A percentile compares a stretch with the other conserved stretches of the same genome.
phyloP scores from a whole-genome alignment of 495 filamentous ascomycete species.

The Achaetomiella virescens region DNA sequence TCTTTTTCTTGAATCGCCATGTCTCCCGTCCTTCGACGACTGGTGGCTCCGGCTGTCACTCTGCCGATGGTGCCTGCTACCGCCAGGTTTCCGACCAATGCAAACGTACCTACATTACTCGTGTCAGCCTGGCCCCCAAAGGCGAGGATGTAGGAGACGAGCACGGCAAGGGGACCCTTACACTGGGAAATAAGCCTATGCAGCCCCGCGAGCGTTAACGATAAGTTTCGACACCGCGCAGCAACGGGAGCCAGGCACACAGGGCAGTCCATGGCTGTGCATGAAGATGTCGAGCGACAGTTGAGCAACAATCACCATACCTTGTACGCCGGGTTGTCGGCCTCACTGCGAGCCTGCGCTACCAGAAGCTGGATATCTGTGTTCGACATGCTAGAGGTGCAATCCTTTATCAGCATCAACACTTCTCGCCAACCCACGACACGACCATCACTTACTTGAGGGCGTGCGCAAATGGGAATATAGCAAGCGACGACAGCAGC shows the following conservation, averaged over 20 bases:
- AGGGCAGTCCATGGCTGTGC: no score
- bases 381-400: slow-evolving; percentile 50
- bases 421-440: neutral
- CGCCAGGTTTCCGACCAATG: slow-evolving; percentile 46
- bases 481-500: slow-evolving; percentile 54
- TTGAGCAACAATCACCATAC: slow-evolving; percentile 24
- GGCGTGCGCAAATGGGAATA: slow-evolving; percentile 54
- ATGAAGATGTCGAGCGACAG: neutral
- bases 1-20: slow-evolving; percentile 26
- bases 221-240: neutral
- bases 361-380: slow-evolving; percentile 60
- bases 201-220: neutral
- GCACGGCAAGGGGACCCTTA: slow-evolving; percentile 36
- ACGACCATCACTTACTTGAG: slow-evolving; percentile 29
- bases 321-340: slow-evolving; percentile 57
- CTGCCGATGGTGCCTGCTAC: slow-evolving; percentile 23
- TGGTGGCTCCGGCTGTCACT: slow-evolving; percentile 19
- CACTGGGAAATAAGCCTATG: slow-evolving; percentile 67
- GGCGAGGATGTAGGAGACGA: no score
- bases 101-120: slow-evolving; percentile 44
- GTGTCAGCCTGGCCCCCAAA: slow-evolving; percentile 5
- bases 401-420: slow-evolving; percentile 28
- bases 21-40: slow-evolving; percentile 19
- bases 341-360: slow-evolving; percentile 60
- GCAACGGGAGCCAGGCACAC: neutral